Evolutionary conservation across 805 yeast genomes (phyloP).

Genomic region (Metschnikowia vanudenii): DNA sequence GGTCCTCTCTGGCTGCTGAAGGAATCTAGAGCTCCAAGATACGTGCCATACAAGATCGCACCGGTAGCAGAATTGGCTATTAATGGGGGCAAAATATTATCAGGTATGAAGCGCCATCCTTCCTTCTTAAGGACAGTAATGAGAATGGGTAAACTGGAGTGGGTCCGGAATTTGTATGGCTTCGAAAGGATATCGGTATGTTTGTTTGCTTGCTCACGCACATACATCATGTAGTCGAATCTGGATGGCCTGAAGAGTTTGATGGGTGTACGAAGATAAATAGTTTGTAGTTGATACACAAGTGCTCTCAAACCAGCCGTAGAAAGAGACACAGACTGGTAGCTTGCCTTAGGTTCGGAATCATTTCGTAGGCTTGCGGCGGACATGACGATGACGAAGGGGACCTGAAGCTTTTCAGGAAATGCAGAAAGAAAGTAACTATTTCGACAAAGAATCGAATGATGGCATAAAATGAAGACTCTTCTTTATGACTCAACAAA

Average conservation of each 20-base stretch:
- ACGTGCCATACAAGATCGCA: slow-evolving; percentile 77
- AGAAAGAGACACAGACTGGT: slow-evolving; percentile 65
- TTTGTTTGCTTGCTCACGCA: slow-evolving; percentile 50
- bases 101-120: slow-evolving; percentile 88
- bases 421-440: neutral
- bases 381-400: slow-evolving; percentile 1
- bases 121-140: slow-evolving; percentile 66
- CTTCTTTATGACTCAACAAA: too few relatives aligned
- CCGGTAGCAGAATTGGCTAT: slow-evolving; percentile 90
- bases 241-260: slow-evolving; percentile 89
- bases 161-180: slow-evolving; percentile 61
- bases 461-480: too few relatives aligned
- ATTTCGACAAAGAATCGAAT: neutral
- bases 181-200: slow-evolving; percentile 44
- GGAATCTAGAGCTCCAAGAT: slow-evolving; percentile 52
- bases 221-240: slow-evolving; percentile 77
- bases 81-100: slow-evolving; percentile 82
- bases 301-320: slow-evolving; percentile 87
- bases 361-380: slow-evolving; percentile 15
- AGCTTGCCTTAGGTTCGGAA: slow-evolving; percentile 19
- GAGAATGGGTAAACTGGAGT: slow-evolving; percentile 75
- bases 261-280: slow-evolving; percentile 78
- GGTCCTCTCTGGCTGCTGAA: slow-evolving; percentile 20
- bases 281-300: slow-evolving; percentile 70
- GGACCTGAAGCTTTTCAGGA: neutral